Conservation (phyloP, 2,329 filamentous ascomycete species). For the Parafenestella ontariensis region DNA sequence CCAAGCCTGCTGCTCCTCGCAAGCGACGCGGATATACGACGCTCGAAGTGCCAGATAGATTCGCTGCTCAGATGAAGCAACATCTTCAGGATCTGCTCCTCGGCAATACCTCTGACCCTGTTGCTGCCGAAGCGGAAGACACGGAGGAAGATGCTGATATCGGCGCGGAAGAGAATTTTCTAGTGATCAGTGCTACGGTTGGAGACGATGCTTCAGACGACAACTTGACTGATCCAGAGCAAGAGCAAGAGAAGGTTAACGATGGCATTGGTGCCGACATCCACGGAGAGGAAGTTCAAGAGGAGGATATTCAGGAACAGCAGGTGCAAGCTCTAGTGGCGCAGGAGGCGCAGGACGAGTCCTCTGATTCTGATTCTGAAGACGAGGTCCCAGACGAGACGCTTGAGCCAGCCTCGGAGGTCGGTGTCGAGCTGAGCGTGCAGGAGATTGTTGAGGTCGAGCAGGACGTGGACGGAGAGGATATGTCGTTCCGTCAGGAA, state of each 20-base stretch:
- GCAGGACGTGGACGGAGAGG: neutral
- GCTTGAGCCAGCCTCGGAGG: neutral
- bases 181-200: neutral
- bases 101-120: neutral
- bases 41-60: slow-evolving; percentile 38
- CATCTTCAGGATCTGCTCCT: neutral
- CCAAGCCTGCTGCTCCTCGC: slow-evolving; percentile 19
- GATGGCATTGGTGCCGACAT: too few species aligned
- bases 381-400: neutral
- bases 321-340: too few species aligned
- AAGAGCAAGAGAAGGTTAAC: too few species aligned
- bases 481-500: neutral
- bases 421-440: neutral
- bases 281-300: neutral
- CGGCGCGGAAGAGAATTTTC: neutral
- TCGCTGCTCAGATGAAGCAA: neutral
- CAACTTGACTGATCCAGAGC: too few species aligned
- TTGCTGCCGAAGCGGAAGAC: neutral
- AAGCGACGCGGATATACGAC: slow-evolving; percentile 35
- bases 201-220: neutral
- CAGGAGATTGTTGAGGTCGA: neutral
- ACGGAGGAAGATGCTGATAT: neutral
- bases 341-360: neutral
- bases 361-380: neutral
- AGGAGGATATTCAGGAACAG: neutral